Base-by-base conservation (phyloP, 805 yeast species). In the Brettanomyces custersianus region DNA sequence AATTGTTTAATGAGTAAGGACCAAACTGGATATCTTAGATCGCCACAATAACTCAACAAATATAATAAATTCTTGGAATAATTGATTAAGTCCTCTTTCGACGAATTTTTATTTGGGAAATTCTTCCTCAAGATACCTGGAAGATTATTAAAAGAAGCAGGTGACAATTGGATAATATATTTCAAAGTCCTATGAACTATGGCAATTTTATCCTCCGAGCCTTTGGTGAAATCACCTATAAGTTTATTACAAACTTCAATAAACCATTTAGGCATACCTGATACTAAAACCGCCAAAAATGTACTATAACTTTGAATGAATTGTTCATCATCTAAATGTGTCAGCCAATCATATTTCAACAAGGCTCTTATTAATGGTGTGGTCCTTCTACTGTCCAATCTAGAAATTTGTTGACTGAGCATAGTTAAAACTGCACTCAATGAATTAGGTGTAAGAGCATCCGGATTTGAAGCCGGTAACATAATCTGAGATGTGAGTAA, bases 201-300 rank as follows among this genome's bases (percentile, higher is more conserved):
- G 12, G 40, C 38, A 13, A 54, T 20, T 27, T 37, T 31, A 4
- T 33, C 37, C 4, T 41, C 45, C 20, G 40, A 23, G 7, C 40
- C 36, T 27, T 42, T 45, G 7, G 53, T 59, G 47, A 90, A 82
- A 48, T 77, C 86, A 15, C 66, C 48, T 9, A 87, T 70, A n/a
- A 90, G 57, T 39, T 73, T 70, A 40, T 68, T 63, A 16, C 83
- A 77, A n/a, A 90, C 84, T 40, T 84, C 94, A 43, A 74, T 71
- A 74, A 92, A 77, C 84, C 94, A 90, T 55, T 78, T 84, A 6
- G 97, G 97, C 41, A 79, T 68, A 31, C 90, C 81, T 4, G 94
- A 80, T 26, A 88, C 83, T 36, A 90, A 66, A 20, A 88, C 83
- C 31, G 76, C 69, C 31, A 85, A 60, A 55, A 92, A 92, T 30